Base-by-base conservation (phyloP, 2,329 filamentous ascomycete genomes). In the Fusarium chaquense region DNA sequence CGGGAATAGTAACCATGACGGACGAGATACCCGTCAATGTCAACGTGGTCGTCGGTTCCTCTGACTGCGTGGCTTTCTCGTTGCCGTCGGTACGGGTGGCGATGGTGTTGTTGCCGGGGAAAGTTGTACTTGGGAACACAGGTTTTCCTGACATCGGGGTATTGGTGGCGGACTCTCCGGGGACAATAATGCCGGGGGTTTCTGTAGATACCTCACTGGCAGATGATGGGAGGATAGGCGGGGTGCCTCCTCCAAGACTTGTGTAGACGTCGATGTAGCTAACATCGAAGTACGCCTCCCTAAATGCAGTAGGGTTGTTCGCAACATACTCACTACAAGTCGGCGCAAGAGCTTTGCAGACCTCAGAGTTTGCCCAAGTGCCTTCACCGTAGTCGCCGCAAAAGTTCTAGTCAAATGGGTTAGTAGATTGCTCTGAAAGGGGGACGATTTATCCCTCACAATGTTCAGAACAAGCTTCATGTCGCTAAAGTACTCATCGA, bases 391-490 rank as follows among this genome's bases (percentile, higher is more conserved):
- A 94, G 73, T 90, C 88, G 28, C 93, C 93, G 75, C 93, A 96
- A 77, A 96, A 93, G 53, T 92, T 84, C 83, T 85, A 45, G 22
- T 61, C 35, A 64, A 43, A 47, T 26, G 18, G n/a, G 41, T 33
- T 8, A 40, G 51, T 4, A 4, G 22, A 15, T 10, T 3, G 2
- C 11, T 26, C 11, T 8, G 1, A 3, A 6, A 13, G 6, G 10
- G 16, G 5, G 18, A 10, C 9, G 5, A 6, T 10, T 8, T 1
- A 46, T 15, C 15, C 74, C 78, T 74, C 50, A 84, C 83, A 44
- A 89, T 94, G 75, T 93, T 89, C 72, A 94, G 86, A 41, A 93
- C 89, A 59, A 97, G 87, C 69, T 87, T 88, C 83, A 94, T 86
- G 53, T 90, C 82, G 55, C 82, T 84, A 79, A 95, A 94, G 71